Percentiles rank a stretch among this genome's conserved stretches.
Evolutionary conservation across 2,329 filamentous ascomycete genomes (phyloP).

Genomic region (Graphiopsis chlorocephala): DNA sequence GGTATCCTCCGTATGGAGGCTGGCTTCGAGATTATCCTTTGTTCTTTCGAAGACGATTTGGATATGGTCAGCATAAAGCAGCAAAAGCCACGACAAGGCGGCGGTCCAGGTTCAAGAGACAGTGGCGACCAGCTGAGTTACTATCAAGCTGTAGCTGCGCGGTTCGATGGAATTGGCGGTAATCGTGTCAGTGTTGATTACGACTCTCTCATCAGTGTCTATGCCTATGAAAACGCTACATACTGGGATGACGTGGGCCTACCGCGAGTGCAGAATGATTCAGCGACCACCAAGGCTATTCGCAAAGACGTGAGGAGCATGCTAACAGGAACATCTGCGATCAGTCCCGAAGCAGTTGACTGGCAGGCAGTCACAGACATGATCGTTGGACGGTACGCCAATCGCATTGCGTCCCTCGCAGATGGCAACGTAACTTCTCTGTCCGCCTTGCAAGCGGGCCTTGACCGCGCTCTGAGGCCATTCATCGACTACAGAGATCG

Average conservation of each 20-base stretch:
- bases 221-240: conserved; percentile 39
- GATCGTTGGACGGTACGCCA: conserved; percentile 61
- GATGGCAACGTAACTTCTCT: conserved; percentile 20
- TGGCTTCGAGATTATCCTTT: conserved; percentile 69
- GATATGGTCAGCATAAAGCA: conserved; percentile 35
- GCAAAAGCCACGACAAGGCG: not conserved
- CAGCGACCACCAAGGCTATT: not conserved
- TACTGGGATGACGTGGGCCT: conserved; percentile 26
- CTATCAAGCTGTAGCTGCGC: conserved; percentile 39
- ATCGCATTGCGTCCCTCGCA: conserved; percentile 47
- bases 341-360: conserved; percentile 45
- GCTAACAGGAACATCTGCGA: conserved; percentile 23
- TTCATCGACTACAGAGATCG: conserved; percentile 40
- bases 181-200: conserved; percentile 47
- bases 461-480: conserved; percentile 33
- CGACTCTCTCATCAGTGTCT: conserved; percentile 50
- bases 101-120: not conserved
- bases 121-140: conserved; percentile 30
- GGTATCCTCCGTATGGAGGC: conserved; percentile 66
- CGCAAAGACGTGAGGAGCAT: not conserved
- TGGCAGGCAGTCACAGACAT: conserved; percentile 70
- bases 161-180: conserved; percentile 47
- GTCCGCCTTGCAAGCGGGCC: conserved; percentile 24
- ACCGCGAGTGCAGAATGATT: not conserved
- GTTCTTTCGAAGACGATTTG: conserved; percentile 54